Conservation (phyloP, 257 asterid genomes). For the Solanum sitiens region DNA sequence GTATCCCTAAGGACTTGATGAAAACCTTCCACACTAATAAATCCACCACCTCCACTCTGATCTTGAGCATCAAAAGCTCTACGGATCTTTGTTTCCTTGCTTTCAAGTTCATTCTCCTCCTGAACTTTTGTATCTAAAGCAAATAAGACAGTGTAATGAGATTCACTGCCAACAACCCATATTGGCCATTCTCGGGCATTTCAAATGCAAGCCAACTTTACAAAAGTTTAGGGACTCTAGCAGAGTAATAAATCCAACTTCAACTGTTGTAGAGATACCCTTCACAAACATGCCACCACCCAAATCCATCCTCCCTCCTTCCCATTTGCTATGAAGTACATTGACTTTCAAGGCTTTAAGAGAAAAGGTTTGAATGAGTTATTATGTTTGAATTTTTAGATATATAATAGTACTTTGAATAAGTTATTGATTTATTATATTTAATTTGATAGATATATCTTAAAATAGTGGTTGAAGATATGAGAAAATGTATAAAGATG, state of each 20-base stretch:
- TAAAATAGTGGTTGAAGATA: background rate
- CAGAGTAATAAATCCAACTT: slow-evolving; percentile 92
- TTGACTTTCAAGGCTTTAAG: background rate
- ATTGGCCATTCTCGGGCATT: slow-evolving; percentile 96
- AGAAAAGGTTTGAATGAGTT: background rate
- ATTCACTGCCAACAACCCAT: slow-evolving; percentile 99
- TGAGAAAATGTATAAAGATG: background rate
- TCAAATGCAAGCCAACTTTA: slow-evolving; percentile 77
- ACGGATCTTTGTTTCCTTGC: slow-evolving; percentile 66
- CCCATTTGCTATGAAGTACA: background rate
- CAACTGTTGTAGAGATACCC: slow-evolving; percentile 76
- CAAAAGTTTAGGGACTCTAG: slow-evolving; percentile 88
- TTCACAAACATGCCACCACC: slow-evolving; percentile 94
- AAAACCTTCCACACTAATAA: slow-evolving; percentile 83
- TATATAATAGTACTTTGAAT: background rate
- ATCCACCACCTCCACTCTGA: slow-evolving; percentile 99
- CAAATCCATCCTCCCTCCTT: slow-evolving; percentile 43
- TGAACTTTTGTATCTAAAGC: slow-evolving; percentile 82
- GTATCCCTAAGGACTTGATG: slow-evolving; percentile 66
- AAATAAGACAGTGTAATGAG: slow-evolving; percentile 87
- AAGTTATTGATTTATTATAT: background rate
- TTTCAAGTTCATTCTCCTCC: slow-evolving; percentile 79
- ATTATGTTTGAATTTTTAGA: background rate
- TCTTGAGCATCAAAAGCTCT: slow-evolving; percentile 89
- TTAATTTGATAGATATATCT: background rate